A percentile compares a stretch with the other conserved stretches of the same genome.
phyloP scores from a whole-genome alignment of 2,329 filamentous ascomycete species.

The Orbilia ellipsospora region DNA sequence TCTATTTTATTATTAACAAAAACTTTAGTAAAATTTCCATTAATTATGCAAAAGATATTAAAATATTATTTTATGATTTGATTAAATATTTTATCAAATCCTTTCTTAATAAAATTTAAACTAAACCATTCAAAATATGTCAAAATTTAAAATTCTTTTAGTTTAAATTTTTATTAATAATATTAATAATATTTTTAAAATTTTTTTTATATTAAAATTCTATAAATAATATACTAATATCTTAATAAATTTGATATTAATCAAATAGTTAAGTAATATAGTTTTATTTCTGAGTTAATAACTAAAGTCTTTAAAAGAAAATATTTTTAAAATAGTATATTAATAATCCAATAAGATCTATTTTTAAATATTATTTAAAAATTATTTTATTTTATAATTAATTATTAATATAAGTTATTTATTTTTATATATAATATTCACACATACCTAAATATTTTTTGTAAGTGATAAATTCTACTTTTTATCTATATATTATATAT shows the following conservation, averaged over 20 bases:
- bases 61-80: neutral
- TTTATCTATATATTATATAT: neutral
- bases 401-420: no score
- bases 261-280: no score
- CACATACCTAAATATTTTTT: neutral
- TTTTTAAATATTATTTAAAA: neutral
- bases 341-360: neutral
- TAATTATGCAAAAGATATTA: neutral
- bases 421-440: neutral
- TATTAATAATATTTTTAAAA: neutral
- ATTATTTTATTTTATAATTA: no score
- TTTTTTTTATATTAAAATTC: no score
- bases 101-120: slow-evolving; percentile 2
- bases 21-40: neutral
- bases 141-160: neutral
- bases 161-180: neutral
- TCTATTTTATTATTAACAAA: neutral
- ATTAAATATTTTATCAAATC: slow-evolving; percentile 10
- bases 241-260: no score
- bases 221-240: no score
- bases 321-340: no score
- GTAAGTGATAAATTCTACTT: neutral
- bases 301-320: no score
- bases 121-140: neutral
- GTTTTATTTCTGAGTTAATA: no score